phyloP scores from a whole-genome alignment of 2,329 filamentous ascomycete genomes.

The Aspergillus ustus region DNA sequence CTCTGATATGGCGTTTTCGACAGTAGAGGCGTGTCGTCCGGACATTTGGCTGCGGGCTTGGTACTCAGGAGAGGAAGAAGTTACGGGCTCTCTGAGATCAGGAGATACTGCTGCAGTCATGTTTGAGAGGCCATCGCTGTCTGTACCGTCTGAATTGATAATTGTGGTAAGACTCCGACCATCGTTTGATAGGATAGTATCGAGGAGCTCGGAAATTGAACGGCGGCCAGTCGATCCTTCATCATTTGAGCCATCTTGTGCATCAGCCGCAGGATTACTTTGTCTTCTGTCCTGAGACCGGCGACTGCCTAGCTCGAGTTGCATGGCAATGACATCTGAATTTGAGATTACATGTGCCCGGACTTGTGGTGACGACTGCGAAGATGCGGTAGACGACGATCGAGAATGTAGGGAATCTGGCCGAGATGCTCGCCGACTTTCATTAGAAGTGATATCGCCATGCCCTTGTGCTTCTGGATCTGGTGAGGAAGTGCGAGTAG shows the following conservation, averaged over 20 bases:
- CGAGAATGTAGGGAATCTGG: constrained; percentile 48
- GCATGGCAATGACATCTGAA: constrained; percentile 51
- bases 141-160: constrained; percentile 22
- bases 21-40: constrained; percentile 20
- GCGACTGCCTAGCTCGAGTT: constrained; percentile 45
- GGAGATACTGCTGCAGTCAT: constrained; percentile 26
- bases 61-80: constrained; percentile 2
- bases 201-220: constrained; percentile 42
- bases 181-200: constrained; percentile 38
- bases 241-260: constrained; percentile 20
- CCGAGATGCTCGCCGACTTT: constrained; percentile 37
- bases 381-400: constrained; percentile 46
- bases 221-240: constrained; percentile 28
- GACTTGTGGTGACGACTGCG: constrained; percentile 48
- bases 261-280: constrained; percentile 20
- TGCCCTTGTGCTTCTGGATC: constrained; percentile 19
- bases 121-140: constrained; percentile 32
- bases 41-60: constrained; percentile 13
- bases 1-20: constrained; percentile 17
- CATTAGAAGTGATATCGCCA: constrained; percentile 13
- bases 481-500: constrained; percentile 17
- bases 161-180: constrained; percentile 27
- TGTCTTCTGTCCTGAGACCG: constrained; percentile 28
- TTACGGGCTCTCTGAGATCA: constrained; percentile 17
- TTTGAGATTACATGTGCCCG: constrained; percentile 49